phyloP scores from a whole-genome alignment of 139 green algal species.

The Haematococcus sp. region DNA sequence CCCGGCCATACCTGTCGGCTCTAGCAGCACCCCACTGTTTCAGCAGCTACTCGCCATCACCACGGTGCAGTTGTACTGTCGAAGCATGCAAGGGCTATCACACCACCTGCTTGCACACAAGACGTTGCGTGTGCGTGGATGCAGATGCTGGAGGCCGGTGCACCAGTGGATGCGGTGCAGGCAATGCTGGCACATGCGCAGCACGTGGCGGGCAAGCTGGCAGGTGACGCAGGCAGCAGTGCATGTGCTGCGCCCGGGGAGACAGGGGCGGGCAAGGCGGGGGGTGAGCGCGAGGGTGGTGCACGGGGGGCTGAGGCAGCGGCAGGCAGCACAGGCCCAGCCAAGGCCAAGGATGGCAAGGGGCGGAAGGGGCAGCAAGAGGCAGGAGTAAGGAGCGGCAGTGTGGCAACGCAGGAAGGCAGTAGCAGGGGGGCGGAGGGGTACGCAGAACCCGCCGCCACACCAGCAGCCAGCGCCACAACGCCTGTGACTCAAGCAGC shows the following conservation, averaged over 20 bases:
- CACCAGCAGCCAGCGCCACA: not conserved
- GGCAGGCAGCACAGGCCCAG: not conserved
- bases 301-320: not conserved
- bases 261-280: not conserved
- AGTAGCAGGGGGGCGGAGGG: too few species aligned
- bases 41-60: too few species aligned
- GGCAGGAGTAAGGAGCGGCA: too few species aligned
- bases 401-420: too few species aligned
- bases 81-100: too few species aligned
- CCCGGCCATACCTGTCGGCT: too few species aligned
- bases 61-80: too few species aligned
- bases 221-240: not conserved
- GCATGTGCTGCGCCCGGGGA: not conserved
- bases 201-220: slow-evolving; percentile 18
- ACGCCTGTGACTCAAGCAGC: not conserved
- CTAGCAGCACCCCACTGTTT: too few species aligned
- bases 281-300: not conserved
- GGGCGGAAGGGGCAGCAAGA: not conserved
- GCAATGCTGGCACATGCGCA: slow-evolving; percentile 11
- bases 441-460: too few species aligned
- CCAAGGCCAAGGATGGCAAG: not conserved
- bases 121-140: not conserved
- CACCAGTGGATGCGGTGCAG: slow-evolving; percentile 18
- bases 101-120: not conserved
- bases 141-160: slow-evolving; percentile 19